These are phyloP conservation scores for Starmera caribaea DNA, from an alignment of 805 yeast species.

Conservation along the genomic window DNA sequence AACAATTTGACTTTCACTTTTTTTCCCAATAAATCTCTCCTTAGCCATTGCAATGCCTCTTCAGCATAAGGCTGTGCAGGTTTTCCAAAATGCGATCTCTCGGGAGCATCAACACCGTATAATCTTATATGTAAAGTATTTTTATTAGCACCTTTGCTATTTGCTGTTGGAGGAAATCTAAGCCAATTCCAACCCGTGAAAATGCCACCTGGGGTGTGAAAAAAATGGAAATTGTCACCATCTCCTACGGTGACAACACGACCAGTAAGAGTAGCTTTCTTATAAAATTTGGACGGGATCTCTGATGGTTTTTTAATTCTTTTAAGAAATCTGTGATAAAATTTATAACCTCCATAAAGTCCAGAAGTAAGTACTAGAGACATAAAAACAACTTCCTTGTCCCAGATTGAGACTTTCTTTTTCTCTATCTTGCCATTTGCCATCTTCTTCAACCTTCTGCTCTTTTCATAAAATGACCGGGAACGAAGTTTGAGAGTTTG, in stretches of 20 bases:
- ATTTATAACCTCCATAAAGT: slow-evolving; percentile 29
- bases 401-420: slow-evolving; percentile 1
- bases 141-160: slow-evolving; percentile 36
- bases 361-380: slow-evolving; percentile 27
- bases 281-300: slow-evolving; percentile 39
- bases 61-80: slow-evolving; percentile 83
- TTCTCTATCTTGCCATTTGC: too few species aligned
- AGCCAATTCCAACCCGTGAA: slow-evolving; percentile 93
- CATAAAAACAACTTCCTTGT: slow-evolving; percentile 17
- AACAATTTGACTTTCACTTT: slow-evolving; percentile 70
- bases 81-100: slow-evolving; percentile 86
- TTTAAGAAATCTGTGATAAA: slow-evolving; percentile 37
- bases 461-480: too few species aligned
- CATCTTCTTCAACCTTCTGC: background rate
- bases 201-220: slow-evolving; percentile 88
- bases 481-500: background rate
- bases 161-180: slow-evolving; percentile 50
- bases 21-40: slow-evolving; percentile 53
- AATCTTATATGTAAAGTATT: slow-evolving; percentile 74
- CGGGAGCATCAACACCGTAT: slow-evolving; percentile 97
- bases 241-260: slow-evolving; percentile 87
- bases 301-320: slow-evolving; percentile 40
- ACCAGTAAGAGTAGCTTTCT: slow-evolving; percentile 46
- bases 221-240: slow-evolving; percentile 90
- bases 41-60: slow-evolving; percentile 77